Base-by-base conservation (phyloP, 2,329 filamentous ascomycete species). In the Alternaria consortialis region DNA sequence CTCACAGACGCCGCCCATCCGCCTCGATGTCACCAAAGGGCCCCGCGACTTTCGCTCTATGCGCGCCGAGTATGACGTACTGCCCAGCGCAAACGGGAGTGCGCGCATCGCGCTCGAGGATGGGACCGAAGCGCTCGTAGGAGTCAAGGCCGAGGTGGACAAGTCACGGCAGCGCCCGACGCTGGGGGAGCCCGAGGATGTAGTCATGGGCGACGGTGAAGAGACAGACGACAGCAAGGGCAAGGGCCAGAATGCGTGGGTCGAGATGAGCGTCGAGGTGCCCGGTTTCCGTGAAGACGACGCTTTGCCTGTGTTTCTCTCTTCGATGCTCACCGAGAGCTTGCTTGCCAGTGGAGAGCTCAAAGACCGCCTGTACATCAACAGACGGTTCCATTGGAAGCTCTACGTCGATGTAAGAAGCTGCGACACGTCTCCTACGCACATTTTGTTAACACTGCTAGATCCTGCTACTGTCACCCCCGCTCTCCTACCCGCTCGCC, bases 131-230 rank as follows among this genome's bases (percentile, higher is more conserved):
- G 95, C 95, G 7, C 90, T 99, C 63, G 95, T 97, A 6, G 95
- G 95, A 46, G 90, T 97, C 63, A 99, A 98, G 81, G 93, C 92
- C 0, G 94, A 98, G 81, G 92, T 98, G 4, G 93, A 97, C 79
- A 90, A 87, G 82, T 93, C 90, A 17, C 71, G 65, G 50, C 67
- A 70, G 71, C 65, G 65, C 64, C 73, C 74, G 56, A 68, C 68
- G 6, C 53, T 65, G 46, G 60, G 51, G 17, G 51, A 70, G 67
- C 40, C 60, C 1, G 58, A 70, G 17, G 82, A 81, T 62, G 75
- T 80, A 9, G 80, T 80, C 20, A 83, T 83, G 56, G 75, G 76
- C 29, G 77, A 74, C 11, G 78, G 72, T 13, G 72, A 72, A 17
- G 72, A 67, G 7, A 65, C 66, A 25, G 66, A 67, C 40, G 70